These are phyloP conservation scores for Salix caprea DNA, from an alignment of 345 rosid species.

Conservation along the genomic window DNA sequence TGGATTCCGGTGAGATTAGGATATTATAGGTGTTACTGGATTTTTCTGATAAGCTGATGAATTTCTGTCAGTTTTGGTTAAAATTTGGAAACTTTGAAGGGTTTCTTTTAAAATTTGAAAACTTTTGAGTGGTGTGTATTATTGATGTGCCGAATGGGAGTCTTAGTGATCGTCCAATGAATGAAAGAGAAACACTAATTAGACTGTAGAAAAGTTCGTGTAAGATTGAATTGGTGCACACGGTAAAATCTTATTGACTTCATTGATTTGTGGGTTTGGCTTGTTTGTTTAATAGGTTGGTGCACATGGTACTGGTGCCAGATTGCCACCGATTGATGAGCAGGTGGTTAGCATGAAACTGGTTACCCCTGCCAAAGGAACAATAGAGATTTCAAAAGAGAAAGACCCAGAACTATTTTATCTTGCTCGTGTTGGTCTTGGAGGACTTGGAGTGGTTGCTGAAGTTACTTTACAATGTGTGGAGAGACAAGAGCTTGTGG, in stretches of 20 bases:
- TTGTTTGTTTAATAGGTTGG: conserved; percentile 55
- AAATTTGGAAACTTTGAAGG: too few species aligned
- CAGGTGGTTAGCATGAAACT: conserved; percentile 86
- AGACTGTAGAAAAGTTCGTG: background rate
- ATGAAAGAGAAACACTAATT: too few species aligned
- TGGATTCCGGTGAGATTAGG: too few species aligned
- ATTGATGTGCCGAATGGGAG: too few species aligned
- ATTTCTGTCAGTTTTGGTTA: too few species aligned
- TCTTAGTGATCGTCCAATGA: too few species aligned
- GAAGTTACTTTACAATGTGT: conserved; percentile 95
- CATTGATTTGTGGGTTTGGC: background rate
- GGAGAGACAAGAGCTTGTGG: conserved; percentile 89
- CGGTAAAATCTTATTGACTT: background rate
- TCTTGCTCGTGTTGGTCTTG: conserved; percentile 91
- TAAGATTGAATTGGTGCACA: background rate
- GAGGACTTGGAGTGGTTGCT: conserved; percentile 94
- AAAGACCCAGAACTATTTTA: conserved; percentile 86
- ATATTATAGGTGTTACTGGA: too few species aligned
- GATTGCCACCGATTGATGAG: conserved; percentile 91
- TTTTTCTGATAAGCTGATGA: too few species aligned
- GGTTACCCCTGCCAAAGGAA: conserved; percentile 95
- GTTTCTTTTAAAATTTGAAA: too few species aligned
- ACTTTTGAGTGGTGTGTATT: too few species aligned
- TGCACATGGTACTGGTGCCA: conserved; percentile 97
- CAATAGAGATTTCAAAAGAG: conserved; percentile 77